Evolutionary conservation across 192 early-diverging fungal species (phyloP), one percentile per base, ranked within the genome.

Genomic region (Backusella westeae): DNA sequence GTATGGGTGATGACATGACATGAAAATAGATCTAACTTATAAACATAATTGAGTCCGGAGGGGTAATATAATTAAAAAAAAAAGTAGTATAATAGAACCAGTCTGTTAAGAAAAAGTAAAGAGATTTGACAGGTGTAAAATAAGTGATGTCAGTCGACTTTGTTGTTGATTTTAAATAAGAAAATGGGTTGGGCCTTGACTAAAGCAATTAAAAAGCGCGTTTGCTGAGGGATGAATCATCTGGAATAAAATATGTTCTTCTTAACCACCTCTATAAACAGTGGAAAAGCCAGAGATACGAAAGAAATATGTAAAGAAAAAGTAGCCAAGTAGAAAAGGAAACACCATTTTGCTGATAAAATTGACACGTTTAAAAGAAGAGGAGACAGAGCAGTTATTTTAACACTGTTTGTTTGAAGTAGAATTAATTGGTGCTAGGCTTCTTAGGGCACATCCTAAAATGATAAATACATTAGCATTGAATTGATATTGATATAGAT

Each of bases 361-460:
- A 49, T 49, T 19, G 46, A 49, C 46, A 49, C 15, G 17, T 49
- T 19, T 49, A 49, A 49, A 49, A 49, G 46, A 49, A 49, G 46
- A 44, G 1, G 38, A 44, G 42, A 49, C 46, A 49, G 46, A 49
- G 17, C 46, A 49, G 46, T 49, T 49, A 59, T 26, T 26, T 63
- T 63, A 23, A 63, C 56, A 63, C 56, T 5, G 21, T 56, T 14
- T 63, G 26, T 2, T 26, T 63, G n/a, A 29, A 29, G 21, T 29
- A 29, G 12, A 63, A 52, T 72, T 72, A 39, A 10, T 46, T 68
- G 34, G 76, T n/a, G 34, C 53, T 77, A 32, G 76, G 76, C 35
- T 77, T 77, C 70, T 77, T 77, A 34, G 76, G 76, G 70, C 76
- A 77, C 76, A 77, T 77, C 76, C 76, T 77, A 67, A 29, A 71